These are phyloP conservation scores for Phytophthora pisi DNA, from an alignment of 352 stramenopile species.

Conservation along the genomic window DNA sequence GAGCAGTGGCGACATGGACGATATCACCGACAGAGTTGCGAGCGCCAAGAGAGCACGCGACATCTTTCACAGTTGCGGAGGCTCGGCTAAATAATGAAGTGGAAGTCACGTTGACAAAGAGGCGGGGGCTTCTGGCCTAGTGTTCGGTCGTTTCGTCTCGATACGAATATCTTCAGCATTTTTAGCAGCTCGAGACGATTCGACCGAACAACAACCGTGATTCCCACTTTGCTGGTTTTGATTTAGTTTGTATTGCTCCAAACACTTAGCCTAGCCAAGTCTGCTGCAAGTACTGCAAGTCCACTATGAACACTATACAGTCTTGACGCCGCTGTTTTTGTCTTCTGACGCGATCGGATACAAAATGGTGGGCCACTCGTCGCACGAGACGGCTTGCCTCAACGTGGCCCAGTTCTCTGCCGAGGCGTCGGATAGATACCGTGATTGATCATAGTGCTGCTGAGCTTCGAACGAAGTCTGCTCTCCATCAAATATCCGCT, in stretches of 20 bases:
- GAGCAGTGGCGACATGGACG: background rate
- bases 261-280: no score
- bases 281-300: background rate
- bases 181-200: background rate
- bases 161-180: background rate
- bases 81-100: background rate
- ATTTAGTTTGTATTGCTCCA: no score
- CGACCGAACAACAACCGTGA: no score
- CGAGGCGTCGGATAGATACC: constrained; percentile 1
- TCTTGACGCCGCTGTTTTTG: constrained; percentile 16
- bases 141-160: background rate
- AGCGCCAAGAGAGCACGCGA: background rate
- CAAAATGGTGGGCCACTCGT: constrained; percentile 11
- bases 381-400: constrained; percentile 14
- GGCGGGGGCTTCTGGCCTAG: no score
- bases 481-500: constrained; percentile 17
- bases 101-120: background rate
- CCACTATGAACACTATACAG: background rate
- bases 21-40: background rate
- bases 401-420: constrained; percentile 10
- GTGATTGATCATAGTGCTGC: constrained; percentile 5
- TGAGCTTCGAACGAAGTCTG: constrained; percentile 6
- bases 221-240: no score
- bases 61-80: constrained; percentile 22
- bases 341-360: constrained; percentile 28